A percentile compares a stretch with the other conserved stretches of the same genome.
Evolutionary conservation across 2,329 filamentous ascomycete species (phyloP).

Genomic region (Calonectria ilicicola): DNA sequence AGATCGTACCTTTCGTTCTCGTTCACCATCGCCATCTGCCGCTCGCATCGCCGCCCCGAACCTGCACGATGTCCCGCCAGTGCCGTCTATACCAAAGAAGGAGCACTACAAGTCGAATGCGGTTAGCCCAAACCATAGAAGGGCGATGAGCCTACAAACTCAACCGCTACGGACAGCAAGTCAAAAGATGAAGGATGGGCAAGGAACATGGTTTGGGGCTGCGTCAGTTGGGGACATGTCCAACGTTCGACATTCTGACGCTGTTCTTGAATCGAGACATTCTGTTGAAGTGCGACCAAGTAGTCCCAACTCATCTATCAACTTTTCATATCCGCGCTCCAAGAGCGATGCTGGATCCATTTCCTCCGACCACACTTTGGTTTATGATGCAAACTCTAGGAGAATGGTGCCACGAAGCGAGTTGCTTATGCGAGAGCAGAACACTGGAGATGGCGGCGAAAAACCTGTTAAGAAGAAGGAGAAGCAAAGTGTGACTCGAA

Average conservation of each 20-base stretch:
- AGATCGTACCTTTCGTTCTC: constrained; percentile 86
- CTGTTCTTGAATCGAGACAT: constrained; percentile 48
- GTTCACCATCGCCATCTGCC: constrained; percentile 78
- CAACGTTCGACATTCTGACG: constrained; percentile 60
- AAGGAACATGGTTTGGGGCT: constrained; percentile 62
- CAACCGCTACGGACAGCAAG: constrained; percentile 66
- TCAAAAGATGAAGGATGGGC: constrained; percentile 59
- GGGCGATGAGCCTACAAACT: constrained; percentile 57
- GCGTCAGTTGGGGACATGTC: constrained; percentile 56
- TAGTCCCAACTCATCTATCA: constrained; percentile 65
- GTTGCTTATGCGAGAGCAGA: constrained; percentile 57
- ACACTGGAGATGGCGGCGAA: constrained; percentile 53
- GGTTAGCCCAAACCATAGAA: constrained; percentile 49
- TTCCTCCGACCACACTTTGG: constrained; percentile 59
- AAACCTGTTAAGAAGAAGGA: constrained; percentile 56
- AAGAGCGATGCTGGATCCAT: constrained; percentile 48
- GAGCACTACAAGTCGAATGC: constrained; percentile 41
- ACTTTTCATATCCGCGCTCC: constrained; percentile 69
- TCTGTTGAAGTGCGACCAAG: constrained; percentile 52
- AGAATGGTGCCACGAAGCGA: constrained; percentile 67
- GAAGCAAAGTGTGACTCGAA: constrained; percentile 49
- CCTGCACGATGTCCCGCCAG: constrained; percentile 72
- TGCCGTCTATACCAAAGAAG: constrained; percentile 77
- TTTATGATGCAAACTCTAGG: constrained; percentile 75
- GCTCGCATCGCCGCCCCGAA: constrained; percentile 56